These are phyloP conservation scores for Penicillium expansum DNA, from an alignment of 2,329 filamentous ascomycete species.

Conservation along the genomic window DNA sequence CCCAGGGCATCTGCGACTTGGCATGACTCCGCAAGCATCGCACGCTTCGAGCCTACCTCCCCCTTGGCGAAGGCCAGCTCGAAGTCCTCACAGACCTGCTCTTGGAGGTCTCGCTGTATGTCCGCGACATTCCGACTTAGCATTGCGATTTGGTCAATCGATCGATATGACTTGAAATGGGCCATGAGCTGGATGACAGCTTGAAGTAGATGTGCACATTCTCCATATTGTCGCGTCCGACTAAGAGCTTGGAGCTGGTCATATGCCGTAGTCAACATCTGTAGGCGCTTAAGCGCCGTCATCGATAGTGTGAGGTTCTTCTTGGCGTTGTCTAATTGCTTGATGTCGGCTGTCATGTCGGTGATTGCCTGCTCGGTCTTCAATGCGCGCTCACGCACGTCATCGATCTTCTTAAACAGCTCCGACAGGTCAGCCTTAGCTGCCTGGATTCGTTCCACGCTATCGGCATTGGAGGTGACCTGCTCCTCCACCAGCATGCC, in stretches of 20 bases:
- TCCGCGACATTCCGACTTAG: constrained; percentile 91
- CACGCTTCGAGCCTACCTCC: constrained; percentile 69
- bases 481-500: constrained; percentile 68
- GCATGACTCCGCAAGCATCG: constrained; percentile 79
- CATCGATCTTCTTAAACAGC: constrained; percentile 92
- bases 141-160: constrained; percentile 95
- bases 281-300: constrained; percentile 93
- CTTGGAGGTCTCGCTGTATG: constrained; percentile 83
- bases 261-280: constrained; percentile 99
- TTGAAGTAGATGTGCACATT: constrained; percentile 89
- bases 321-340: constrained; percentile 93
- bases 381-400: constrained; percentile 80
- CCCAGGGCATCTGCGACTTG: constrained; percentile 92
- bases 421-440: constrained; percentile 86
- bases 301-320: constrained; percentile 94
- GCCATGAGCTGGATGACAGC: constrained; percentile 97
- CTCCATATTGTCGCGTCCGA: constrained; percentile 84
- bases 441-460: constrained; percentile 84
- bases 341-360: constrained; percentile 98
- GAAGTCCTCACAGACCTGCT: constrained; percentile 99
- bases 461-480: constrained; percentile 80
- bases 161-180: constrained; percentile 96
- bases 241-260: constrained; percentile 85
- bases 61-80: constrained; percentile 90
- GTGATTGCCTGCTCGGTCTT: constrained; percentile 95